Evolutionary conservation across 805 yeast species (phyloP).

Genomic region (Candida fluviatilis): DNA sequence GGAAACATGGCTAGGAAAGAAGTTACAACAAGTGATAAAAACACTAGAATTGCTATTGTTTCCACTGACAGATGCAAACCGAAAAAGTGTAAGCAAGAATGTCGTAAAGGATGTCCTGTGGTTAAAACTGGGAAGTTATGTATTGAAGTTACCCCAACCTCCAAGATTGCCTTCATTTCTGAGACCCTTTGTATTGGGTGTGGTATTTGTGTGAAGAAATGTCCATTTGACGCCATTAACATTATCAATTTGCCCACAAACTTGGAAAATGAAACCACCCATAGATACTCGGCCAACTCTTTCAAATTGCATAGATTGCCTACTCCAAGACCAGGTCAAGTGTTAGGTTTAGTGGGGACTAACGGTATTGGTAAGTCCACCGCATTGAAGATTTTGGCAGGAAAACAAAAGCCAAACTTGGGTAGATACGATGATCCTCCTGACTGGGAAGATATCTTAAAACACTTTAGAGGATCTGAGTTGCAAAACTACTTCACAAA

Average conservation of each 20-base stretch:
- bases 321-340: conserved; percentile 99
- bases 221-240: conserved; percentile 96
- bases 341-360: conserved; percentile 94
- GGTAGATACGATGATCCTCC: conserved; percentile 96
- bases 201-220: conserved; percentile 98
- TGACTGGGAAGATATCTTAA: conserved; percentile 92
- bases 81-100: conserved; percentile 97
- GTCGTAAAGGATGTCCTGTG: conserved; percentile 95
- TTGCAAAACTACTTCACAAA: conserved; percentile 94
- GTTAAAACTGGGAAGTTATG: conserved; percentile 96
- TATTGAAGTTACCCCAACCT: conserved; percentile 89
- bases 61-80: conserved; percentile 95
- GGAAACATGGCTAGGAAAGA: conserved; percentile 5
- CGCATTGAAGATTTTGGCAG: conserved; percentile 93
- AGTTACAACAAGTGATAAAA: conserved; percentile 30
- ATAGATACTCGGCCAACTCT: conserved; percentile 95
- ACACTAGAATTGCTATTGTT: conserved; percentile 93
- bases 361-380: conserved; percentile 99
- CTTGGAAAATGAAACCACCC: conserved; percentile 87
- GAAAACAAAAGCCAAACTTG: conserved; percentile 95
- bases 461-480: conserved; percentile 93
- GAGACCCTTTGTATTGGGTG: conserved; percentile 96
- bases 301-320: conserved; percentile 97
- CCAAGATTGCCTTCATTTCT: conserved; percentile 91
- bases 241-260: conserved; percentile 96